Conservation (phyloP, 371 early-diverging fungal genomes). For the Circinella minor region DNA sequence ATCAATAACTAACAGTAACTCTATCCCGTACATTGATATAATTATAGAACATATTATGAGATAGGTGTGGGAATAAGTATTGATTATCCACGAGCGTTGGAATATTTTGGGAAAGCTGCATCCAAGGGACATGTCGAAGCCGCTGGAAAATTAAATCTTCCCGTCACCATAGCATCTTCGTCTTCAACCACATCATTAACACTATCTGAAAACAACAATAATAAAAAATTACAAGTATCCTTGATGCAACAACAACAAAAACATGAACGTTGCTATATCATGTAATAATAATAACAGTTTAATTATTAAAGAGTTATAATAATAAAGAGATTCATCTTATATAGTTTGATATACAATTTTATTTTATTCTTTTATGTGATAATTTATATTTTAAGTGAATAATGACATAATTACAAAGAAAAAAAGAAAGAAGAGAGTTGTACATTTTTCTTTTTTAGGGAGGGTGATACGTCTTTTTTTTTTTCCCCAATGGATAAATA, state of each 20-base stretch:
- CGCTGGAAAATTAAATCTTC: slow-evolving; percentile 30
- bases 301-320: neutral
- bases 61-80: slow-evolving; percentile 24
- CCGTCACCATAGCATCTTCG: neutral
- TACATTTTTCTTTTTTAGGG: neutral
- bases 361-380: neutral
- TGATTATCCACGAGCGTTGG: slow-evolving; percentile 35
- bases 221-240: neutral
- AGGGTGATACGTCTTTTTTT: neutral
- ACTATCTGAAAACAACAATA: neutral
- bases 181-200: neutral
- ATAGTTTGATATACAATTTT: neutral
- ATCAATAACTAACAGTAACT: too few relatives aligned
- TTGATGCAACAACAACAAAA: too few relatives aligned
- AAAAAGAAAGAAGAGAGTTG: neutral
- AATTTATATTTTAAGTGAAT: too few relatives aligned
- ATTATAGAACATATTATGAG: slow-evolving; percentile 27
- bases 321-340: neutral
- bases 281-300: slow-evolving; percentile 7
- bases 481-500: neutral
- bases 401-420: too few relatives aligned
- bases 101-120: slow-evolving; percentile 38
- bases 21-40: too few relatives aligned
- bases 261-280: slow-evolving; percentile 2
- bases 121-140: slow-evolving; percentile 33